phyloP scores from a whole-genome alignment of 345 rosid genomes.

The Pelargonium nanum region DNA sequence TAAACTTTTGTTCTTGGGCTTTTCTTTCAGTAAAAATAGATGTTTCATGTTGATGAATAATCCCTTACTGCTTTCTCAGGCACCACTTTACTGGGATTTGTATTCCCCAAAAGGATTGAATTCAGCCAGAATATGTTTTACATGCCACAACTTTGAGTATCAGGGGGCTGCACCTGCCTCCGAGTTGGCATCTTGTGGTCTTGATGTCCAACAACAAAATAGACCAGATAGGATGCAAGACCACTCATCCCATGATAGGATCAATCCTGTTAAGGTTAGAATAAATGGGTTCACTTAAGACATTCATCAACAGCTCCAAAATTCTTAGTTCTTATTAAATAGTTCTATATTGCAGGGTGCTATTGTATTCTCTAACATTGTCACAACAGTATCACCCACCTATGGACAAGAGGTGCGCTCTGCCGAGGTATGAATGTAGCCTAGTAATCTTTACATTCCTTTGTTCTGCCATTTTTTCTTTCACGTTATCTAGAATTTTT shows the following conservation, averaged over 20 bases:
- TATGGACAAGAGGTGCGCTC: slow-evolving; percentile 92
- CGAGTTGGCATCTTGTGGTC: slow-evolving; percentile 84
- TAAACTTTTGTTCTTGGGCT: slow-evolving; percentile 4
- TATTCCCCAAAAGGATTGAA: slow-evolving; percentile 85
- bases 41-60: slow-evolving; percentile 9
- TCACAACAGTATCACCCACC: slow-evolving; percentile 96
- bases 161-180: slow-evolving; percentile 87
- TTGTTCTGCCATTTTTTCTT: no score
- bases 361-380: slow-evolving; percentile 85
- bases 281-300: not conserved
- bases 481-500: no score
- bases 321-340: not conserved
- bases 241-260: slow-evolving; percentile 59
- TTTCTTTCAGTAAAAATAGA: slow-evolving; percentile 2
- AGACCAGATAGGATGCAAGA: slow-evolving; percentile 99
- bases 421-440: slow-evolving; percentile 49
- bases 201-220: slow-evolving; percentile 69
- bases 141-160: slow-evolving; percentile 97
- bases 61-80: slow-evolving; percentile 30
- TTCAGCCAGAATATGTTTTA: slow-evolving; percentile 94
- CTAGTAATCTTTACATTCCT: not conserved
- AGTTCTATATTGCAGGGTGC: slow-evolving; percentile 57
- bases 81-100: slow-evolving; percentile 92
- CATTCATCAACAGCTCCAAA: not conserved
- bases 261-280: slow-evolving; percentile 78